Conservation (phyloP, 177 flowering plant genomes). For the Vitis hybrid region DNA sequence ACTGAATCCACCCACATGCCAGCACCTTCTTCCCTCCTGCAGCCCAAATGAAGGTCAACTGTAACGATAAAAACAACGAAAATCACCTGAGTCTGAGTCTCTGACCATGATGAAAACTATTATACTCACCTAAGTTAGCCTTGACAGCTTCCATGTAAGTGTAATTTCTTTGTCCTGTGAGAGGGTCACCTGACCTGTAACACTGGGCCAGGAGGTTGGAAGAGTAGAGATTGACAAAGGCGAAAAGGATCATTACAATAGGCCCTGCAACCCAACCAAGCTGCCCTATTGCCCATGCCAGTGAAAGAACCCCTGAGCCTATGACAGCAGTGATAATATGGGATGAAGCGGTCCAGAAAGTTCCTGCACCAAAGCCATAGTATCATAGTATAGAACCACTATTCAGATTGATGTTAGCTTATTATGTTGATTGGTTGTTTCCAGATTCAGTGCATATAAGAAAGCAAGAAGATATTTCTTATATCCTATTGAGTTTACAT, state of each 20-base stretch:
- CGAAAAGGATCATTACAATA: constrained; percentile 39
- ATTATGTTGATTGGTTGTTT: not conserved
- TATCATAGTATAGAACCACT: not conserved
- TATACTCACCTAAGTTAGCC: constrained; percentile 40
- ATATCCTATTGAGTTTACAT: too few species aligned
- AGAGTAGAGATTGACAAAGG: constrained; percentile 48
- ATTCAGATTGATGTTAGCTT: too few species aligned
- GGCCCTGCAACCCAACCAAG: constrained; percentile 72
- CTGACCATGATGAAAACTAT: too few species aligned
- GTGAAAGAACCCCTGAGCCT: constrained; percentile 65
- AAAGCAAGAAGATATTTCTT: too few species aligned
- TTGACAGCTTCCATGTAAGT: constrained; percentile 66
- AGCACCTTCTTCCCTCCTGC: constrained; percentile 64
- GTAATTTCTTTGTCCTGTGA: constrained; percentile 50
- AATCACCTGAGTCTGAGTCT: too few species aligned
- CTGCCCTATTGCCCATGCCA: constrained; percentile 68
- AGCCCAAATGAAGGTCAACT: not conserved
- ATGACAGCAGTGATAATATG: constrained; percentile 70
- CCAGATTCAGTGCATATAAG: not conserved
- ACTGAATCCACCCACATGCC: constrained; percentile 65
- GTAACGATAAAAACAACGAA: too few species aligned
- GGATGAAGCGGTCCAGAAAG: constrained; percentile 51
- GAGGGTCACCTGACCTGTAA: constrained; percentile 53
- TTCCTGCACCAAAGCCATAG: constrained; percentile 36
- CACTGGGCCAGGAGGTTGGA: constrained; percentile 50